Evolutionary conservation across 345 rosid species (phyloP).

Genomic region (Rhizophora apiculata): DNA sequence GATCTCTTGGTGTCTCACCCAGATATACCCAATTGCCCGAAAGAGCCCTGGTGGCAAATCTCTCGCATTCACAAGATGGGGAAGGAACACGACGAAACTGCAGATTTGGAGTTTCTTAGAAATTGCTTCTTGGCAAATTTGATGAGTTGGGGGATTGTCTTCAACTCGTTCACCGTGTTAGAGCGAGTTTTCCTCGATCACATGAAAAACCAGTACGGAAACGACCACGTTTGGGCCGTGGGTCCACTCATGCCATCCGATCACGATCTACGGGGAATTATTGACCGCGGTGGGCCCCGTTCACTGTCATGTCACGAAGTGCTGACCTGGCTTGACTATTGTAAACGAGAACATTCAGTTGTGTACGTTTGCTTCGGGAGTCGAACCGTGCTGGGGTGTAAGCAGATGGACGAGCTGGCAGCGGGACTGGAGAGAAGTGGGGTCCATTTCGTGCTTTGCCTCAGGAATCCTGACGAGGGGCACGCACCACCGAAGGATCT

Average conservation of each 20-base stretch:
- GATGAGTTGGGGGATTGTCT: conserved; percentile 50
- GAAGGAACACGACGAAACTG: conserved; percentile 37
- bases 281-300: conserved; percentile 47
- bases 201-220: conserved; percentile 28
- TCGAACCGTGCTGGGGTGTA: conserved; percentile 39
- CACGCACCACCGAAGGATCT: conserved; percentile 3
- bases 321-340: conserved; percentile 52
- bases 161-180: conserved; percentile 50
- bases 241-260: conserved; percentile 46
- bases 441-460: conserved; percentile 51
- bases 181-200: conserved; percentile 44
- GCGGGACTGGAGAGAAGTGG: conserved; percentile 45
- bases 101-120: conserved; percentile 32
- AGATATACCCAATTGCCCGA: conserved; percentile 41
- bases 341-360: conserved; percentile 36
- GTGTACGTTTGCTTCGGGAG: conserved; percentile 80
- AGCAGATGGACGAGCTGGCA: conserved; percentile 45
- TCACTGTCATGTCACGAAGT: conserved; percentile 26
- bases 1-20: conserved; percentile 31
- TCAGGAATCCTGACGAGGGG: conserved; percentile 21
- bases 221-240: conserved; percentile 45
- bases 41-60: conserved; percentile 41
- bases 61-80: conserved; percentile 15
- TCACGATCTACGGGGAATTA: background rate
- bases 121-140: conserved; percentile 30